Percentiles rank a stretch among this genome's conserved stretches.
Evolutionary conservation across 2,329 filamentous ascomycete genomes (phyloP).

Genomic region (Fusarium dlaminii): DNA sequence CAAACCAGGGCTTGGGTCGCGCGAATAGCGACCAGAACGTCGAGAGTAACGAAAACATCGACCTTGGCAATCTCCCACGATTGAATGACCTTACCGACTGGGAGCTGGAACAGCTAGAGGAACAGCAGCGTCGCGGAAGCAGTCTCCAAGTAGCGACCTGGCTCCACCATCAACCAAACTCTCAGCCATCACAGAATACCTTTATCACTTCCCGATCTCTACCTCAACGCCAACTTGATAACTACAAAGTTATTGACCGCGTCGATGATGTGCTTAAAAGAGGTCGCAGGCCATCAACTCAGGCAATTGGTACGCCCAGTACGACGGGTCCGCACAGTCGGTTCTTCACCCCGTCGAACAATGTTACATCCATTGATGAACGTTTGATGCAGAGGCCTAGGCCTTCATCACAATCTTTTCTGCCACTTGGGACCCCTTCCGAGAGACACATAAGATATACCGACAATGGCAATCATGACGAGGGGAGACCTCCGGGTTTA

Average conservation of each 20-base stretch:
- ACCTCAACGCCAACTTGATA: conserved; percentile 8
- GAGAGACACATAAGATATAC: conserved; percentile 7
- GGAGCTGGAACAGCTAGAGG: conserved; percentile 1
- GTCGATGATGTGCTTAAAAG: conserved; percentile 18
- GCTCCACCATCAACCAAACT: conserved; percentile 22
- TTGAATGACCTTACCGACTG: conserved; percentile 10
- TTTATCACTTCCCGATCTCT: conserved; percentile 24
- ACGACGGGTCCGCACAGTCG: not conserved
- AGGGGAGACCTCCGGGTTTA: conserved; percentile 14
- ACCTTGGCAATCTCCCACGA: conserved; percentile 2
- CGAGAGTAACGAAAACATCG: conserved; percentile 16
- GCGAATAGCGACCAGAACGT: conserved; percentile 3
- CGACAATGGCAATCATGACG: conserved; percentile 8
- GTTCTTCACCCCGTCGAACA: not conserved
- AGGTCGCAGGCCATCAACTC: conserved; percentile 10
- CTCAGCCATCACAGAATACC: conserved; percentile 16
- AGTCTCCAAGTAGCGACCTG: conserved; percentile 11
- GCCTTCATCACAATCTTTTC: not conserved
- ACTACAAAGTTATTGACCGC: conserved; percentile 9
- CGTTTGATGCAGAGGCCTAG: not conserved
- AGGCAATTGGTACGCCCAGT: not conserved
- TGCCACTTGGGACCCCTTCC: not conserved
- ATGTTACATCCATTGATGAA: not conserved
- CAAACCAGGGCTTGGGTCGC: not conserved
- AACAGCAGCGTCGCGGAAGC: conserved; percentile 1